phyloP scores from a whole-genome alignment of 148 eudicot species.

The Fallopia convolvulus region DNA sequence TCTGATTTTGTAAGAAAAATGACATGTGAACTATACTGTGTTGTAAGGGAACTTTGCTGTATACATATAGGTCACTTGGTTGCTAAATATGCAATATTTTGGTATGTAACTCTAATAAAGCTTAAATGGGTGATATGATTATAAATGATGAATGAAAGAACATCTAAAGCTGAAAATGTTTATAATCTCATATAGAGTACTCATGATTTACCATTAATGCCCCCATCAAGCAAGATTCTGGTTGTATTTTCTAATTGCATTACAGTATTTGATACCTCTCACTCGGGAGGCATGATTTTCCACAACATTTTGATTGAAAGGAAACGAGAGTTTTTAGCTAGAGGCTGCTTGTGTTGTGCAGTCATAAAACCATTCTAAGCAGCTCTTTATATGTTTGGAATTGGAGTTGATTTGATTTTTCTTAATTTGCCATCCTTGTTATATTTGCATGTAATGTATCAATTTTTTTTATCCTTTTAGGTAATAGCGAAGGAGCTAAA shows the following conservation, averaged over 20 bases:
- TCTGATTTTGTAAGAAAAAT: background rate
- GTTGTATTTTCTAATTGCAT: background rate
- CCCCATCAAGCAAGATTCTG: background rate
- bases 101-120: background rate
- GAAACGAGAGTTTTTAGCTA: background rate
- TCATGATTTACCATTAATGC: background rate
- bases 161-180: background rate
- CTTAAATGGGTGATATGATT: background rate
- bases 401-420: background rate
- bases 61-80: background rate
- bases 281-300: background rate
- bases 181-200: background rate
- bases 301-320: too few species aligned
- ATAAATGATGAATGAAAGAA: background rate
- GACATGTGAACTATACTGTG: background rate
- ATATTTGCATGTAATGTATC: background rate
- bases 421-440: background rate
- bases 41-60: background rate
- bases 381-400: background rate
- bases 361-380: background rate
- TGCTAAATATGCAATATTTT: background rate
- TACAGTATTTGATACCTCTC: background rate
- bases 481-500: slow-evolving; percentile 46
- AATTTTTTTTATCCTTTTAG: slow-evolving; percentile 21
- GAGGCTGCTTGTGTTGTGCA: background rate